Conservation (phyloP, 2,329 filamentous ascomycete species). For the Neonectria hederae region DNA sequence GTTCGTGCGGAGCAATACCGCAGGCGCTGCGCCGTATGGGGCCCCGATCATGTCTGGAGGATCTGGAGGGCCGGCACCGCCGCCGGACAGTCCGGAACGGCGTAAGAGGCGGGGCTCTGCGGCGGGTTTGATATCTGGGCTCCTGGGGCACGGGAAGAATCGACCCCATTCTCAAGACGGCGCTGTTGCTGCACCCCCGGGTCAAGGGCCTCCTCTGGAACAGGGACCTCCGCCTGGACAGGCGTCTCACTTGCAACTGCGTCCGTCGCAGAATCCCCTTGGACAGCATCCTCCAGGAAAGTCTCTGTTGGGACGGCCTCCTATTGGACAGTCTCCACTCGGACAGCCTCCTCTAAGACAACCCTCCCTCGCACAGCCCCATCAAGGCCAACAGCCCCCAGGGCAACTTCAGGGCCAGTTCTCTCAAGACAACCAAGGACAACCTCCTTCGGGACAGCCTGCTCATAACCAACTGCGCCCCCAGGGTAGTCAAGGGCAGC, state of each 20-base stretch:
- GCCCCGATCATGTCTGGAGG: constrained; percentile 24
- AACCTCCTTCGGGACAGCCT: background rate
- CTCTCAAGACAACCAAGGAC: background rate
- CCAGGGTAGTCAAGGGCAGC: background rate
- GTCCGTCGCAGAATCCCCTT: constrained; percentile 23
- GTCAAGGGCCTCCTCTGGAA: background rate
- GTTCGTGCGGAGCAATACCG: constrained; percentile 38
- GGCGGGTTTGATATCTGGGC: constrained; percentile 43
- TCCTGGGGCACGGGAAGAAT: constrained; percentile 42
- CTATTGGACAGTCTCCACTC: constrained; percentile 3
- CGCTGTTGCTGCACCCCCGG: constrained; percentile 7
- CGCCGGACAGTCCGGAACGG: constrained; percentile 28
- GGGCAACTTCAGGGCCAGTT: background rate
- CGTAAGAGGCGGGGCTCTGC: constrained; percentile 44
- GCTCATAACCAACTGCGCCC: background rate
- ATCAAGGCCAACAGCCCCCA: constrained; percentile 1
- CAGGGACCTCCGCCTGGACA: constrained; percentile 6
- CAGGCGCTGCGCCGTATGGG: constrained; percentile 29
- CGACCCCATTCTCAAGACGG: constrained; percentile 25
- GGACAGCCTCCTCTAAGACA: background rate
- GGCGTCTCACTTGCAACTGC: constrained; percentile 19
- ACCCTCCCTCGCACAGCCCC: background rate
- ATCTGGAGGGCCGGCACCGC: constrained; percentile 4
- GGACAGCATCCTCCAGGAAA: constrained; percentile 16
- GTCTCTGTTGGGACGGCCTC: constrained; percentile 5